Evolutionary conservation across 2,329 filamentous ascomycete genomes (phyloP).

Genomic region (Neofusicoccum umdonicola): DNA sequence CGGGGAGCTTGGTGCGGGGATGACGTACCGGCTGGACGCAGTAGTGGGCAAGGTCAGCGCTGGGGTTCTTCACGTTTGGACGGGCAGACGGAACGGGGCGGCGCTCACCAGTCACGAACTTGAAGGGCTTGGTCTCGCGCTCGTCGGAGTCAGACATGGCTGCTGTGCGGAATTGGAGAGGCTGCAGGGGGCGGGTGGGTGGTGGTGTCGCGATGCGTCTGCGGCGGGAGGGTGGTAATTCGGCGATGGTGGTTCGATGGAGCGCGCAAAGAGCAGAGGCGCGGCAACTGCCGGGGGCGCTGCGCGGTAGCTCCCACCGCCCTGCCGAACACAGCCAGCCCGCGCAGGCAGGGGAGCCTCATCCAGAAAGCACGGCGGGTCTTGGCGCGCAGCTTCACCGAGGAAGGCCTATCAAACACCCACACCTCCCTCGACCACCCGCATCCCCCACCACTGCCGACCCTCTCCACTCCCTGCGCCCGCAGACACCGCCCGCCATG

Average conservation of each 20-base stretch:
- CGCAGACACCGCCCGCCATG: slow-evolving; percentile 28
- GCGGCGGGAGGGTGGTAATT: slow-evolving; percentile 13
- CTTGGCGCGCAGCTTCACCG: slow-evolving; percentile 8
- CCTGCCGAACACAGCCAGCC: not conserved
- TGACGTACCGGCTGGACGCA: slow-evolving; percentile 48
- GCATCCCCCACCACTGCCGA: slow-evolving; percentile 23
- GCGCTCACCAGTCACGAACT: slow-evolving; percentile 95
- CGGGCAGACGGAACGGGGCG: slow-evolving; percentile 22
- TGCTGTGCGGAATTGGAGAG: slow-evolving; percentile 44
- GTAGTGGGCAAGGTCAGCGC: slow-evolving; percentile 38
- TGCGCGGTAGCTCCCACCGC: slow-evolving; percentile 5
- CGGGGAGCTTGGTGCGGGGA: not conserved
- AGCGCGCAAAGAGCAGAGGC: slow-evolving; percentile 10
- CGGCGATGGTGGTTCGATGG: slow-evolving; percentile 14
- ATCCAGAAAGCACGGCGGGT: not conserved
- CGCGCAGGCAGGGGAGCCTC: not conserved
- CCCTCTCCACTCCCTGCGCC: slow-evolving; percentile 29
- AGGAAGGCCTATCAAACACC: slow-evolving; percentile 11
- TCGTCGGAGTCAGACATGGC: slow-evolving; percentile 91
- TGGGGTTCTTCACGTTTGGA: slow-evolving; percentile 29
- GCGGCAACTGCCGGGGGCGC: slow-evolving; percentile 12
- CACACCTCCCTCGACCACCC: slow-evolving; percentile 26
- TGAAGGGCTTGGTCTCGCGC: slow-evolving; percentile 98
- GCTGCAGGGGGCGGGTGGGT: slow-evolving; percentile 23
- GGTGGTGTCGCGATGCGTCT: slow-evolving; percentile 31